Evolutionary conservation across 345 rosid species (phyloP), one percentile per base, ranked within the genome.

Genomic region (Erysimum cheiranthoides): DNA sequence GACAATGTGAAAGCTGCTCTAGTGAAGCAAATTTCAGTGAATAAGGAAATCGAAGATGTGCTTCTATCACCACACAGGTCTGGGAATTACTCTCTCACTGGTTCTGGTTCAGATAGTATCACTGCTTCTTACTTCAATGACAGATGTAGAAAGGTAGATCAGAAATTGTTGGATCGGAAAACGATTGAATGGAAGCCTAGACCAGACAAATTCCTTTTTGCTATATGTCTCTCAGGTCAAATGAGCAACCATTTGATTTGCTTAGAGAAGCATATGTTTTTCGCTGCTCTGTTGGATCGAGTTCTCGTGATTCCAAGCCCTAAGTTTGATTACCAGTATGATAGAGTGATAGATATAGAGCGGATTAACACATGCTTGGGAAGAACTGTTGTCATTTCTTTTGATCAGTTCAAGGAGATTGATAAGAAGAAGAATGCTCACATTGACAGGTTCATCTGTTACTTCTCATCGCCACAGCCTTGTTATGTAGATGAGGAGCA

Each of bases 181-280:
- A 88, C 88, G 0, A 73, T 90, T 0, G 90, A 86, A 68, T 93
- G 98, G 98, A 93, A 88, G 10, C 97, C 96, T 9, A 84, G 75
- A 66, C 17, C 84, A 6, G 71, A 77, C 35, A 93, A 86, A 71
- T 93, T 79, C 57, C 82, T 93, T 73, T 85, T 93, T 56, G 89
- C 96, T 3, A 82, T 93, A 14, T 93, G 98, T 47, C 68, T 91
- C 51, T 93, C 97, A 0, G 98, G 98, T 27, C 97, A 91, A 68
- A 91, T 93, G 98, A 90, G 96, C 13, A 91, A 91, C 57, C 98
- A 87, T 54, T 85, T 93, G 90, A 93, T 93, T 52, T 93, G 97
- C 49, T 68, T 93, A 61, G 97, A 91, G 83, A 93, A 93, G 35
- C 97, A 93, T 52, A 93, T 93, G 92, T 88, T 93, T 78, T 90